A percentile compares a stretch with the other conserved stretches of the same genome.
Evolutionary conservation across 257 asterid species (phyloP).

Genomic region (Fraxinus excelsior): DNA sequence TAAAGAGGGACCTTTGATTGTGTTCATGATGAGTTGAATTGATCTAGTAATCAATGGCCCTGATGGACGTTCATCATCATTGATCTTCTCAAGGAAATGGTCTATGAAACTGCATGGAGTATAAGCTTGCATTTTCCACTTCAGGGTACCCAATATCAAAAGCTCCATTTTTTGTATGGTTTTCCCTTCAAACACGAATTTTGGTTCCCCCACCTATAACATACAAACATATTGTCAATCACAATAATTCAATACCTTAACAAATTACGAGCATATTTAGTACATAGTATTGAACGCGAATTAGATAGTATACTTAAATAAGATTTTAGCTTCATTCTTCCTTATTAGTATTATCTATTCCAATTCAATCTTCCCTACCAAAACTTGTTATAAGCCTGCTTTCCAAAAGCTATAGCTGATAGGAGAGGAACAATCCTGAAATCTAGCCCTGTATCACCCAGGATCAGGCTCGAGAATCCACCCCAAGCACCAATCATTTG

Average conservation of each 20-base stretch:
- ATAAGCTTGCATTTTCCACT: constrained; percentile 66
- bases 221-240: constrained; percentile 14
- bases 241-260: no score
- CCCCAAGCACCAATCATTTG: no score
- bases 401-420: no score
- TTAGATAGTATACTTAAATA: neutral
- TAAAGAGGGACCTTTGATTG: constrained; percentile 52
- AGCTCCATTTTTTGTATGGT: constrained; percentile 78
- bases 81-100: constrained; percentile 54
- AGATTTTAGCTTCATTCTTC: neutral
- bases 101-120: constrained; percentile 73
- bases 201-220: constrained; percentile 63
- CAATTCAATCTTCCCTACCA: neutral
- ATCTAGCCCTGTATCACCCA: no score
- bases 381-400: neutral
- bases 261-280: neutral
- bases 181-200: constrained; percentile 56
- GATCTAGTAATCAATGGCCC: constrained; percentile 45
- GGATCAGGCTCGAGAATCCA: no score
- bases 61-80: constrained; percentile 25
- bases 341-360: neutral
- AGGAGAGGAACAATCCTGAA: no score
- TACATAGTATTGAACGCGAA: neutral
- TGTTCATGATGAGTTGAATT: constrained; percentile 47
- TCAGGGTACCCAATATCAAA: constrained; percentile 54